Conservation (phyloP, 73 alveolate species). For the Tetrahymena elliotti region DNA sequence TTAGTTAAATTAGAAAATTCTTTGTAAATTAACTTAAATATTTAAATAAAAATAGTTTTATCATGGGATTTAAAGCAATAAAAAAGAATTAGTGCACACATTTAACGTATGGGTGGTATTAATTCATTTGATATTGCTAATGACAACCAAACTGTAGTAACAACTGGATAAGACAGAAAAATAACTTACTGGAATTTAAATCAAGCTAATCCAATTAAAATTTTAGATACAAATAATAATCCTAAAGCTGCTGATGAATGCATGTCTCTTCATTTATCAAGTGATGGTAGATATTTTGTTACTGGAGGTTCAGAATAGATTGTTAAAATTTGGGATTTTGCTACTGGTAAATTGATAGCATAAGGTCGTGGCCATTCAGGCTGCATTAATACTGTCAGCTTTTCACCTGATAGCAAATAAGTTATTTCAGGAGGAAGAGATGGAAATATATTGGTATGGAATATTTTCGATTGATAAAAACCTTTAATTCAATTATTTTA, state of each 20-base stretch:
- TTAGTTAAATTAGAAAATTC: neutral
- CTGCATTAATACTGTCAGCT: conserved; percentile 54
- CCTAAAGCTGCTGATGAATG: conserved; percentile 88
- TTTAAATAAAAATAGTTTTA: conserved; percentile 2
- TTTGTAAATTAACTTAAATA: neutral
- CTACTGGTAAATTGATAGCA: conserved; percentile 47
- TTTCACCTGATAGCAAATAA: conserved; percentile 75
- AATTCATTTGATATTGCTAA: conserved; percentile 74
- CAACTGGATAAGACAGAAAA: conserved; percentile 93
- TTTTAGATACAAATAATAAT: conserved; percentile 55
- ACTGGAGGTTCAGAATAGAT: conserved; percentile 77
- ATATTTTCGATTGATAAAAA: conserved; percentile 40
- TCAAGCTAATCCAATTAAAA: conserved; percentile 70
- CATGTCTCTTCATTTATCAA: conserved; percentile 65
- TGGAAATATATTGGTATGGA: conserved; percentile 76
- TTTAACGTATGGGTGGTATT: conserved; percentile 93
- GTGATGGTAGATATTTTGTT: conserved; percentile 71
- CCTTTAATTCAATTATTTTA: too few relatives aligned
- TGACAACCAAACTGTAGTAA: conserved; percentile 63
- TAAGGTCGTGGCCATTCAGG: conserved; percentile 79
- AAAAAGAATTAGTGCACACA: conserved; percentile 89
- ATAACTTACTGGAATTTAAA: conserved; percentile 91
- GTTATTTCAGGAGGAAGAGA: conserved; percentile 71
- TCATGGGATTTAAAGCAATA: conserved; percentile 89
- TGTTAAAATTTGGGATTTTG: conserved; percentile 65